phyloP scores from a whole-genome alignment of 208 protist species.

The Chromosphaera perkinsii region DNA sequence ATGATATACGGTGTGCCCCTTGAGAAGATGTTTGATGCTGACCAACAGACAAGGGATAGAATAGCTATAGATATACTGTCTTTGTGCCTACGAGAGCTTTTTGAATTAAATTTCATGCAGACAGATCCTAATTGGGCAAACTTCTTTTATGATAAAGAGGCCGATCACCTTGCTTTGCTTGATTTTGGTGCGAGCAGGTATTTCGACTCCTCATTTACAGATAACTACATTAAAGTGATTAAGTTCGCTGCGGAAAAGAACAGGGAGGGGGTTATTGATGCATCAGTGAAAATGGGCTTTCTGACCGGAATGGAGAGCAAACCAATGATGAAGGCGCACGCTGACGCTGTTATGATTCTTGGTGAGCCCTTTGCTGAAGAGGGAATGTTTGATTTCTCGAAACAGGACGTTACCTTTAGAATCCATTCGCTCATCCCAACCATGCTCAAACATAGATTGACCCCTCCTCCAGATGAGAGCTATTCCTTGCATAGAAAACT shows the following conservation, averaged over 20 bases:
- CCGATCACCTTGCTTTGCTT: constrained; percentile 53
- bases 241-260: constrained; percentile 63
- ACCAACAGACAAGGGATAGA: constrained; percentile 45
- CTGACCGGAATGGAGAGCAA: constrained; percentile 82
- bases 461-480: constrained; percentile 60
- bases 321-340: constrained; percentile 26
- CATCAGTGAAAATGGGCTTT: constrained; percentile 81
- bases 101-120: constrained; percentile 90
- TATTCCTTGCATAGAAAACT: constrained; percentile 91
- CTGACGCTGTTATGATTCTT: constrained; percentile 70
- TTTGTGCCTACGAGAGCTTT: constrained; percentile 82
- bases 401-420: constrained; percentile 68
- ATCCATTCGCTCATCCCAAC: constrained; percentile 75
- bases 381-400: constrained; percentile 73
- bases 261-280: constrained; percentile 60
- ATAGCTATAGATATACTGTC: constrained; percentile 25
- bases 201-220: constrained; percentile 72
- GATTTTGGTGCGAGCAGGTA: constrained; percentile 87
- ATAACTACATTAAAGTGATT: constrained; percentile 82
- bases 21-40: constrained; percentile 37
- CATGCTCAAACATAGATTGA: constrained; percentile 80
- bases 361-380: constrained; percentile 71
- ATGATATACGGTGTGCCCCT: constrained; percentile 52
- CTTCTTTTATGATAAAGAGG: constrained; percentile 79
- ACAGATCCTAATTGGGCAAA: constrained; percentile 92